Evolutionary conservation across 2,329 filamentous ascomycete genomes (phyloP).

Genomic region (Peltaster fructicola): DNA sequence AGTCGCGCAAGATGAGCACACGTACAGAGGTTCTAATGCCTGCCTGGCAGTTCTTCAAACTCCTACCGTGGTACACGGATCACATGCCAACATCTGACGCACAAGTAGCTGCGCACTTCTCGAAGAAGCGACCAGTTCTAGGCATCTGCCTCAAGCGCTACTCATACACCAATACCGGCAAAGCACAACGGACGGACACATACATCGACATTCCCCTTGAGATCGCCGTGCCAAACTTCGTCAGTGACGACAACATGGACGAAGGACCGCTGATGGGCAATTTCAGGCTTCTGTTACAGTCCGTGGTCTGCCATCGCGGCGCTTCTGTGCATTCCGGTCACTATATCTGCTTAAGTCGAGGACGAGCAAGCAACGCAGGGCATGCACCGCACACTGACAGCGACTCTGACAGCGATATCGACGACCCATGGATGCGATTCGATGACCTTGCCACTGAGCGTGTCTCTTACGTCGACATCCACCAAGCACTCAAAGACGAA

Average conservation of each 20-base stretch:
- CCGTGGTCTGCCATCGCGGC: slow-evolving; percentile 81
- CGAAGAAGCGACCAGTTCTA: slow-evolving; percentile 62
- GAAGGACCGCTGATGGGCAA: slow-evolving; percentile 59
- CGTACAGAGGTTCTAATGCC: slow-evolving; percentile 82
- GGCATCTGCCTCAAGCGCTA: slow-evolving; percentile 91
- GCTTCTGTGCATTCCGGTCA: slow-evolving; percentile 75
- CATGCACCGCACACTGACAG: slow-evolving; percentile 36
- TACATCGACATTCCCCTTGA: slow-evolving; percentile 85
- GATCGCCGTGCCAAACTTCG: slow-evolving; percentile 70
- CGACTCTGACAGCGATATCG: slow-evolving; percentile 37
- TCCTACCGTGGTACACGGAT: slow-evolving; percentile 82
- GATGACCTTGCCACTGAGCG: slow-evolving; percentile 67
- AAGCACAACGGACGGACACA: slow-evolving; percentile 56
- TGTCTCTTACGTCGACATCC: slow-evolving; percentile 61
- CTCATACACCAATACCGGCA: slow-evolving; percentile 50
- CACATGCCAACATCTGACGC: slow-evolving; percentile 47
- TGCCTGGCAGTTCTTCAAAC: slow-evolving; percentile 91
- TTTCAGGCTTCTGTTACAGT: slow-evolving; percentile 83
- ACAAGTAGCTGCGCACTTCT: slow-evolving; percentile 79
- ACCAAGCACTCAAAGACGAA: slow-evolving; percentile 61
- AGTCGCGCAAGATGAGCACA: slow-evolving; percentile 14
- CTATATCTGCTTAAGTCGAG: slow-evolving; percentile 72
- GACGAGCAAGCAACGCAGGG: slow-evolving; percentile 34
- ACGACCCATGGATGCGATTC: slow-evolving; percentile 74
- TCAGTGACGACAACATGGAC: slow-evolving; percentile 56